Conservation (phyloP, 345 rosid genomes). For the Citrus trifoliata region DNA sequence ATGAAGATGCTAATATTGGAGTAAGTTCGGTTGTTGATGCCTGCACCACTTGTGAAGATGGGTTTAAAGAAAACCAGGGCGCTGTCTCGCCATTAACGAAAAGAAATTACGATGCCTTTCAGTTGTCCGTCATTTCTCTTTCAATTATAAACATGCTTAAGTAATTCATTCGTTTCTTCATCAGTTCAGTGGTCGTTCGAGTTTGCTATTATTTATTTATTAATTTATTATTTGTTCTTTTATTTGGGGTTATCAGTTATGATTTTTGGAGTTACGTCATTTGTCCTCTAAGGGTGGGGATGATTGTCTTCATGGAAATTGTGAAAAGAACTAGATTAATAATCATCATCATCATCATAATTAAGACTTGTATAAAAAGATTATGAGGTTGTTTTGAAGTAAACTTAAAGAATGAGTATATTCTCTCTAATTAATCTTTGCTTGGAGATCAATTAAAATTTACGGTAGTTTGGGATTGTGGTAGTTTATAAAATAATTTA, state of each 20-base stretch:
- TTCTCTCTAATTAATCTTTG: conserved; percentile 3
- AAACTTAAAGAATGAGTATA: background rate
- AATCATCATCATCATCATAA: too few relatives aligned
- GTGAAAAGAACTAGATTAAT: background rate
- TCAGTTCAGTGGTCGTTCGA: too few relatives aligned
- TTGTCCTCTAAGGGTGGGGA: background rate
- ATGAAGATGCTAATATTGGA: conserved; percentile 39
- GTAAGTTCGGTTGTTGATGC: conserved; percentile 51
- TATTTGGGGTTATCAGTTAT: too few relatives aligned
- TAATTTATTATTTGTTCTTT: too few relatives aligned
- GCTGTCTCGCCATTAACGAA: conserved; percentile 37
- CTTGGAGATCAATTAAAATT: background rate
- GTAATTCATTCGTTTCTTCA: background rate
- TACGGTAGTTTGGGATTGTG: too few relatives aligned
- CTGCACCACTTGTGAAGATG: conserved; percentile 57
- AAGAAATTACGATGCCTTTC: conserved; percentile 37
- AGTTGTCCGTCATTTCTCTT: conserved; percentile 48
- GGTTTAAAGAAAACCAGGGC: conserved; percentile 41
- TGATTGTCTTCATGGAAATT: background rate
- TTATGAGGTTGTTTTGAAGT: background rate
- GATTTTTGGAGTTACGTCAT: background rate
- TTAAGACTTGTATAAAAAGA: background rate
- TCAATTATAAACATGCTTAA: conserved; percentile 40
- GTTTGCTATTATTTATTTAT: too few relatives aligned
- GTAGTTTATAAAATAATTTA: too few relatives aligned